Conservation (phyloP, 202 grass and related monocot genomes). For the Carex arenaria region DNA sequence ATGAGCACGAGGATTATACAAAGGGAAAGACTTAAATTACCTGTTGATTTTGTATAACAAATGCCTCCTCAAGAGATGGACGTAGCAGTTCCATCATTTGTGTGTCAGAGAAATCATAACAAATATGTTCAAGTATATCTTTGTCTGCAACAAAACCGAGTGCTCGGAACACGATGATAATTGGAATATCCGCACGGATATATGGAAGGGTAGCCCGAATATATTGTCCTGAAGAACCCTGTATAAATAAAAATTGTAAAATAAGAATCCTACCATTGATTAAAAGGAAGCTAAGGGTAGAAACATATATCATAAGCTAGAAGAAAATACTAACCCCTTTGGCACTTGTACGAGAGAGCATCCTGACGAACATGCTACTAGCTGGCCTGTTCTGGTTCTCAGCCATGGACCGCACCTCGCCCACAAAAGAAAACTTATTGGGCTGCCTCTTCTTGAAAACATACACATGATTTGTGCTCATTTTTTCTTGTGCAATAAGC, state of each 20-base stretch:
- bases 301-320: constrained; percentile 10
- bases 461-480: constrained; percentile 95
- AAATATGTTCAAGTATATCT: constrained; percentile 97
- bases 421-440: constrained; percentile 89
- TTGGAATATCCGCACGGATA: constrained; percentile 91
- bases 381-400: constrained; percentile 92
- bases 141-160: constrained; percentile 96
- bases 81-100: constrained; percentile 98
- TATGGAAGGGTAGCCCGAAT: constrained; percentile 94
- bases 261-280: constrained; percentile 18
- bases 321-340: constrained; percentile 66
- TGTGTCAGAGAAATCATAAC: constrained; percentile 93
- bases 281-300: background rate
- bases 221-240: constrained; percentile 97
- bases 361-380: constrained; percentile 98
- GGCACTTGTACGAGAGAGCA: constrained; percentile 89
- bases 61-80: constrained; percentile 94
- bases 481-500: constrained; percentile 93
- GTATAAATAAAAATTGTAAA: constrained; percentile 23
- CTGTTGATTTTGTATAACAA: constrained; percentile 98
- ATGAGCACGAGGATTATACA: background rate
- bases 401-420: constrained; percentile 81
- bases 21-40: constrained; percentile 20
- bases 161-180: constrained; percentile 93
- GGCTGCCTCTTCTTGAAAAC: constrained; percentile 96